A percentile compares a stretch with the other conserved stretches of the same genome.
Evolutionary conservation across 371 early-diverging fungal species (phyloP).

Genomic region (Zychaea mexicana): DNA sequence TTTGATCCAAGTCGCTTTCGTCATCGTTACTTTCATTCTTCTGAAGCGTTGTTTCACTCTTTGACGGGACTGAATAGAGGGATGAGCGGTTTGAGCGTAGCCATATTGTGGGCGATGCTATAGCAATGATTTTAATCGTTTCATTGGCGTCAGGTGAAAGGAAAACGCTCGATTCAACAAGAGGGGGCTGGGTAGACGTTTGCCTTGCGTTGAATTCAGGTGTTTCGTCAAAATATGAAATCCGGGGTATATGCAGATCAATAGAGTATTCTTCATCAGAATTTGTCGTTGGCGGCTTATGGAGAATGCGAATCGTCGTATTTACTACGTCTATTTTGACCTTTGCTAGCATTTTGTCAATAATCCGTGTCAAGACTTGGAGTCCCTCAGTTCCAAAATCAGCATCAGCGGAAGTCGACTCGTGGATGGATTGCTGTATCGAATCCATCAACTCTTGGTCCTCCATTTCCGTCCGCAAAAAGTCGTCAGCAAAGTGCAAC

Average conservation of each 20-base stretch:
- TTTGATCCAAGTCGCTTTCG: slow-evolving; percentile 22
- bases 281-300: slow-evolving; percentile 40
- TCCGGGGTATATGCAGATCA: slow-evolving; percentile 56
- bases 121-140: slow-evolving; percentile 43
- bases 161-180: slow-evolving; percentile 44
- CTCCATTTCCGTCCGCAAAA: slow-evolving; percentile 69
- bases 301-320: slow-evolving; percentile 55
- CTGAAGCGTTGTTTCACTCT: slow-evolving; percentile 27
- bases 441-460: slow-evolving; percentile 62
- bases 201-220: slow-evolving; percentile 41
- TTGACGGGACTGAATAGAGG: slow-evolving; percentile 22
- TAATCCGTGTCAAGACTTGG: slow-evolving; percentile 65
- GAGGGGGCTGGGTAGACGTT: not conserved
- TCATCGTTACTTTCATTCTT: slow-evolving; percentile 1
- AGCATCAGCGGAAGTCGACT: slow-evolving; percentile 18
- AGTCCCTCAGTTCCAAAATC: slow-evolving; percentile 60
- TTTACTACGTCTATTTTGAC: slow-evolving; percentile 59
- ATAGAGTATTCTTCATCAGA: slow-evolving; percentile 47
- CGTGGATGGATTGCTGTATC: slow-evolving; percentile 56
- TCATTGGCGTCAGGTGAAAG: slow-evolving; percentile 35
- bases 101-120: slow-evolving; percentile 42
- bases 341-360: slow-evolving; percentile 71
- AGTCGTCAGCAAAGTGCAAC: slow-evolving; percentile 86
- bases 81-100: slow-evolving; percentile 22
- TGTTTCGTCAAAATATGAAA: slow-evolving; percentile 66